Evolutionary conservation across 1,284 basidiomycete species (phyloP).

Genomic region (Moesziomyces aphidis): DNA sequence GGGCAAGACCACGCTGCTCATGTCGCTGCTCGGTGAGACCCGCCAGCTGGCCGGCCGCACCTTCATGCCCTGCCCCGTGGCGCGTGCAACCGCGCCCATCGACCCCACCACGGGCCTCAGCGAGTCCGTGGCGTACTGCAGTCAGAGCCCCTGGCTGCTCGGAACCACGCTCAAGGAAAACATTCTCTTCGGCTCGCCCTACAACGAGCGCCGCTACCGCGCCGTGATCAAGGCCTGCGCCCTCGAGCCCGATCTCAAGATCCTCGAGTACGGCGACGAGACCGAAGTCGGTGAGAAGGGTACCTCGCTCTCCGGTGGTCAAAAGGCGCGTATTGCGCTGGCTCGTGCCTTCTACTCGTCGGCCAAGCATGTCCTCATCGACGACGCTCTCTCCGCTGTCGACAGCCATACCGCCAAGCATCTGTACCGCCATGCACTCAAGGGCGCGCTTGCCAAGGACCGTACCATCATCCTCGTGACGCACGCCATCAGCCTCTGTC

Average conservation of each 20-base stretch:
- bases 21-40: constrained; percentile 74
- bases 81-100: constrained; percentile 60
- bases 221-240: constrained; percentile 84
- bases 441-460: constrained; percentile 75
- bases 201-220: constrained; percentile 80
- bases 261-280: constrained; percentile 93
- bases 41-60: constrained; percentile 70
- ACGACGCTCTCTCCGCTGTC: constrained; percentile 90
- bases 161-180: constrained; percentile 95
- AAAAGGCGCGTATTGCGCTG: constrained; percentile 80
- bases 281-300: constrained; percentile 87
- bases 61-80: constrained; percentile 72
- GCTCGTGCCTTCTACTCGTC: constrained; percentile 94
- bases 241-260: constrained; percentile 82
- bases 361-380: constrained; percentile 84
- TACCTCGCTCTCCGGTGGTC: constrained; percentile 83
- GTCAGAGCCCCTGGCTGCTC: constrained; percentile 90
- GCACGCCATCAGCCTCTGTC: constrained; percentile 82
- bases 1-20: constrained; percentile 71
- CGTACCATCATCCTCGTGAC: constrained; percentile 85
- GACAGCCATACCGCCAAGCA: constrained; percentile 88
- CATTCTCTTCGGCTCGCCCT: constrained; percentile 88
- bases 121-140: constrained; percentile 88
- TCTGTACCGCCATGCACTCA: constrained; percentile 76
- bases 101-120: constrained; percentile 74